Conservation (phyloP, 2,329 filamentous ascomycete species). For the Tothia fuscella region DNA sequence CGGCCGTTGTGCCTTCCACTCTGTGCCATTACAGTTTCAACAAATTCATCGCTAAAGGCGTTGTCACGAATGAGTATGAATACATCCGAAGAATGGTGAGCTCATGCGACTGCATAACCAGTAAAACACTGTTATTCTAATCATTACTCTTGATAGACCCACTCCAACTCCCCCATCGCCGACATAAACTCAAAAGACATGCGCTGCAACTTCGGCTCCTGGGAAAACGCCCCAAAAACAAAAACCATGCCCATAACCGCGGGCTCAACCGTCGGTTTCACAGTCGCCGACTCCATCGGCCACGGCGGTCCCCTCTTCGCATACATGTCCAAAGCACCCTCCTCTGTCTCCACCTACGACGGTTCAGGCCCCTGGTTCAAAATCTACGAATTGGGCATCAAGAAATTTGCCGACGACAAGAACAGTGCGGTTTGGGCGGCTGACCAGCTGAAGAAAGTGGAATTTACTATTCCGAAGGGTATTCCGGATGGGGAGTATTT, state of each 20-base stretch:
- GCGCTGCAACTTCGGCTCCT: background rate
- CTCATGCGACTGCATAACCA: background rate
- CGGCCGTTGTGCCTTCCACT: background rate
- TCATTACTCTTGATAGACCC: background rate
- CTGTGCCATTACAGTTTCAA: conserved; percentile 1
- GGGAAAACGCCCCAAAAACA: background rate
- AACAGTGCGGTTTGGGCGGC: background rate
- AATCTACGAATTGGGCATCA: background rate
- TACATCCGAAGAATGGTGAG: background rate
- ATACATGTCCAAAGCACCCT: conserved; percentile 3
- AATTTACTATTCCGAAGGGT: conserved; percentile 2
- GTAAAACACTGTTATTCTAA: background rate
- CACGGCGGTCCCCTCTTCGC: background rate
- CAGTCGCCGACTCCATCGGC: background rate
- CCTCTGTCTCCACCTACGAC: background rate
- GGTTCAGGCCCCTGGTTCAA: conserved; percentile 1
- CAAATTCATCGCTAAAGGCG: background rate
- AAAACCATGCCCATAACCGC: background rate
- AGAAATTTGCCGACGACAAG: background rate
- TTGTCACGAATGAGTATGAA: background rate
- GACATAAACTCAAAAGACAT: background rate
- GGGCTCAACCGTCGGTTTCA: background rate
- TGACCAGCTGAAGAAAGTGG: background rate
- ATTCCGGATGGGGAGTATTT: conserved; percentile 12
- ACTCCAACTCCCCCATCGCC: background rate